A percentile compares a stretch with the other conserved stretches of the same genome.
phyloP scores from a whole-genome alignment of 106 monocot species.

The Iris macrosiphon region DNA sequence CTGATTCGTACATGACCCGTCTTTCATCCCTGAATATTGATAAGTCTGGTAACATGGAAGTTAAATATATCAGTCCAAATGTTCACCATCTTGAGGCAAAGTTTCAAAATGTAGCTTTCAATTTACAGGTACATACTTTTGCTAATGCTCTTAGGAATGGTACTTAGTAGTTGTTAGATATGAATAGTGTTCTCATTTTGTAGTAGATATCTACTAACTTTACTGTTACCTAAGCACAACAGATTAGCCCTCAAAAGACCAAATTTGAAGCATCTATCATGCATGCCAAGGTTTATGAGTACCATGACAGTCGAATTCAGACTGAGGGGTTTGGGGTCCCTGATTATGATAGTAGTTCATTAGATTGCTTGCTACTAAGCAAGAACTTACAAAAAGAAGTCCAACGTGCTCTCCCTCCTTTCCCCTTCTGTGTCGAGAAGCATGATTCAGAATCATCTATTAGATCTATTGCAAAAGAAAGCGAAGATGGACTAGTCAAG shows the following conservation, averaged over 20 bases:
- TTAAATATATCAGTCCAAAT: constrained; percentile 11
- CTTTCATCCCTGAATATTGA: constrained; percentile 36
- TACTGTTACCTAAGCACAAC: constrained; percentile 24
- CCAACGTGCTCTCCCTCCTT: constrained; percentile 51
- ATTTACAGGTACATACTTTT: constrained; percentile 85
- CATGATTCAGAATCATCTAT: constrained; percentile 18
- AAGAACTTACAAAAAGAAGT: constrained; percentile 34
- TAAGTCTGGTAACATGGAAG: constrained; percentile 23
- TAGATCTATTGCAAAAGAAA: not conserved
- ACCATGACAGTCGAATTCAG: constrained; percentile 21
- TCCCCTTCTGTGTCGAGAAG: constrained; percentile 22
- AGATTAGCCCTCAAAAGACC: constrained; percentile 50
- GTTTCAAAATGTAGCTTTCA: constrained; percentile 41
- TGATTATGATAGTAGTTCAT: not conserved
- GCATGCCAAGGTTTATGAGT: constrained; percentile 63
- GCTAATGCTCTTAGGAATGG: too few relatives aligned
- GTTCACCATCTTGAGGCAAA: constrained; percentile 48
- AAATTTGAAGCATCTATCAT: constrained; percentile 46
- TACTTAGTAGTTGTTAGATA: too few relatives aligned
- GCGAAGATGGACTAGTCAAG: constrained; percentile 13
- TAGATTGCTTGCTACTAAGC: constrained; percentile 17
- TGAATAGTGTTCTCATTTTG: too few relatives aligned
- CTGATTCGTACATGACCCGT: constrained; percentile 34
- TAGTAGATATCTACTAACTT: too few relatives aligned
- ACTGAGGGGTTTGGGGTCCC: constrained; percentile 6